Evolutionary conservation across 1,139 yeast genomes (phyloP), one percentile per base, ranked within the genome.

Genomic region (Debaryomyces udenii): DNA sequence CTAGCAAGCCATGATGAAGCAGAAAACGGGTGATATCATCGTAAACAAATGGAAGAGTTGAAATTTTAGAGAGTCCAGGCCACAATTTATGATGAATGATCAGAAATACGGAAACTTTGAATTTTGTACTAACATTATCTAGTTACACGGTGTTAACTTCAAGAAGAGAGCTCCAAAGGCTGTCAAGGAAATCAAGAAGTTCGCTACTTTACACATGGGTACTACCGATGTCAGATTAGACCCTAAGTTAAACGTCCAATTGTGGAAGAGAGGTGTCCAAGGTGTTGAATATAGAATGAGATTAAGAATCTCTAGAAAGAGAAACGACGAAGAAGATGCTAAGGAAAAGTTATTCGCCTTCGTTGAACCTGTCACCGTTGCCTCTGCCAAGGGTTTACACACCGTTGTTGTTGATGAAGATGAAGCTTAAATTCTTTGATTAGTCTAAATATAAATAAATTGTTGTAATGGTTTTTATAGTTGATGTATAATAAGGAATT

Each of bases 111-210:
- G 22, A 7, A 20, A 20, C 22, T 6, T 20, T 22, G 34, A 32
- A 32, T 32, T 7, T 31, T 34, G 46, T 73, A 71, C 77, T 72
- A 73, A 72, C 78, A 54, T 42, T 43, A 46, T 58, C 34, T 66
- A 86, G 94, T 87, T 89, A 74, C 95, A 87, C 78, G 98, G 99
- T 82, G 91, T 85, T 64, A 86, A 89, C 78, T 93, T 93, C 96
- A 94, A 93, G 86, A 88, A 88, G 89, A 89, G 98, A 83, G 99
- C 99, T 70, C 99, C 99, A 79, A 87, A 81, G 74, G 99, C 99
- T 65, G 94, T 93, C 79, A 93, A 90, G 87, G 98, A 89, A 76
- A 90, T 94, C 83, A 91, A 89, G 84, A 91, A 88, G 79, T 94
- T 94, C 72, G 97, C 99, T 70, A 82, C 88, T 74, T 83, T 88